phyloP scores from a whole-genome alignment of 768 basidiomycete species.

The Strobilomyces confusus region DNA sequence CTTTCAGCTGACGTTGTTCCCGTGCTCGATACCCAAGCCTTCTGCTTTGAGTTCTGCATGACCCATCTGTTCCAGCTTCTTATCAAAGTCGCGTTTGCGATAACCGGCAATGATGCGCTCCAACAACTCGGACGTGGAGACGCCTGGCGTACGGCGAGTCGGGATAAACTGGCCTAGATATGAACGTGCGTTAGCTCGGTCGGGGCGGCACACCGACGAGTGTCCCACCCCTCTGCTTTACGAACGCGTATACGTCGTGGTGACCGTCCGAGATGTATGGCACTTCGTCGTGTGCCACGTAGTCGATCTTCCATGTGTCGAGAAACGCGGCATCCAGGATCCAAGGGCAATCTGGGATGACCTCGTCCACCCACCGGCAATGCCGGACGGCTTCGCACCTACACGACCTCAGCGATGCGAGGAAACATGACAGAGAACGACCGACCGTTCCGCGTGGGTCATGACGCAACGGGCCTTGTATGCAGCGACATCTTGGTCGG shows the following conservation, averaged over 20 bases:
- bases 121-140: slow-evolving; percentile 90
- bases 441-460: slow-evolving; percentile 81
- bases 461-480: slow-evolving; percentile 86
- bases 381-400: slow-evolving; percentile 91
- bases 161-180: slow-evolving; percentile 86
- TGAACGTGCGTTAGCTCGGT: background rate
- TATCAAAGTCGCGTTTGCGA: slow-evolving; percentile 79
- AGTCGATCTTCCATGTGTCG: slow-evolving; percentile 86
- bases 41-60: slow-evolving; percentile 65
- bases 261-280: slow-evolving; percentile 78
- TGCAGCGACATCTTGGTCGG: slow-evolving; percentile 73
- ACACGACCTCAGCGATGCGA: slow-evolving; percentile 1
- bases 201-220: background rate
- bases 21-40: slow-evolving; percentile 30
- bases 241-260: slow-evolving; percentile 81
- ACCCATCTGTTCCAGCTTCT: slow-evolving; percentile 88
- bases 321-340: slow-evolving; percentile 78
- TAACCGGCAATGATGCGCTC: slow-evolving; percentile 91
- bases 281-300: slow-evolving; percentile 93
- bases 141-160: slow-evolving; percentile 89
- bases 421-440: background rate
- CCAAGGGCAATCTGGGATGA: slow-evolving; percentile 89
- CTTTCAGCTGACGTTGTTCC: slow-evolving; percentile 5
- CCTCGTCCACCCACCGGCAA: slow-evolving; percentile 95
- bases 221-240: slow-evolving; percentile 70